Conservation (phyloP, 1,284 basidiomycete species). For the Cronartium ribicola region DNA sequence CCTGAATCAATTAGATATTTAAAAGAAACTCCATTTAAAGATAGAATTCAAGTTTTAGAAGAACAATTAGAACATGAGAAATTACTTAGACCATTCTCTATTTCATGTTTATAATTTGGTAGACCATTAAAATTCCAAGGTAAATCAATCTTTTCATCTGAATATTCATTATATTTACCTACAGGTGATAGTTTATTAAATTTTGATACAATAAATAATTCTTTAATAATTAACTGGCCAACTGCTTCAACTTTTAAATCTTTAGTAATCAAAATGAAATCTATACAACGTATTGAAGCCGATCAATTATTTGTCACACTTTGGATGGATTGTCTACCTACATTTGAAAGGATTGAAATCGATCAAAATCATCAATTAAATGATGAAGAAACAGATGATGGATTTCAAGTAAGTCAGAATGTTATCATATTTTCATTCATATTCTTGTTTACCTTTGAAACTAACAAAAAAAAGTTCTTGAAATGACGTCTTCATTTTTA, state of each 20-base stretch:
- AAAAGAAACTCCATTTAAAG: constrained; percentile 6
- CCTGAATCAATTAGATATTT: background rate
- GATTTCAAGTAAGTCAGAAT: background rate
- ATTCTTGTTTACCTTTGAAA: background rate
- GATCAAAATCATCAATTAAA: background rate
- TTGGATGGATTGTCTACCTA: constrained; percentile 4
- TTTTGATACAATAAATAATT: background rate
- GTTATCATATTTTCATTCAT: background rate
- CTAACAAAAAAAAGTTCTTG: background rate
- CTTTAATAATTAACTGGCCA: background rate
- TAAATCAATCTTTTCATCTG: background rate
- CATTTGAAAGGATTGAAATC: constrained; percentile 5
- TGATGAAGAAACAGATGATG: background rate
- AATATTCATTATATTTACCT: background rate
- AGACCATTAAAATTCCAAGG: background rate
- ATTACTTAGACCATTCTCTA: background rate
- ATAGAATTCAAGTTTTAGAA: background rate
- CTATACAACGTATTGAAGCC: constrained; percentile 7
- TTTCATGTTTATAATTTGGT: constrained; percentile 6
- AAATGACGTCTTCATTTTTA: background rate
- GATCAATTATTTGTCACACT: background rate
- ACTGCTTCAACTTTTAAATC: background rate
- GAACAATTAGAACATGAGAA: constrained; percentile 1
- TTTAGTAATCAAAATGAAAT: constrained; percentile 1
- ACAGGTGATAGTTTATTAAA: background rate